Evolutionary conservation across 2,329 filamentous ascomycete species (phyloP), one percentile per base, ranked within the genome.

Genomic region (Colletotrichum spaethianum): DNA sequence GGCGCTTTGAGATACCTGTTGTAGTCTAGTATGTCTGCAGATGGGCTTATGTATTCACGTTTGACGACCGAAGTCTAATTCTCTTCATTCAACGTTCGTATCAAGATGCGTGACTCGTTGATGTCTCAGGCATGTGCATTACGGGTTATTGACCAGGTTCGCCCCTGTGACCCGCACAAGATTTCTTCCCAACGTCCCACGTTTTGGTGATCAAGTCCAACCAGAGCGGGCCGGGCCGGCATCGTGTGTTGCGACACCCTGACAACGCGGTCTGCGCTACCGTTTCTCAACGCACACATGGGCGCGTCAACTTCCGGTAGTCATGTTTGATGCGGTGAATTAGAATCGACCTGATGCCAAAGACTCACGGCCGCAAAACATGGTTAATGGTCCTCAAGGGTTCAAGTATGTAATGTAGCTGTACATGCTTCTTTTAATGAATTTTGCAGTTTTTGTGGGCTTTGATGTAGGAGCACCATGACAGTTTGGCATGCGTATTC

Each of bases 11-110:
- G 40, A 68, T 31, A 31, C 7, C 31, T 48, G 31, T 33, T 52
- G 50, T 69, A 50, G 61, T 42, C 60, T 65, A 52, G 53, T 40
- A 46, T 46, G 14, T 50, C 31, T 57, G 42, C 50, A 44, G 52
- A 59, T 57, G 59, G 33, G 60, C 7, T 36, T 11, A 69, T 56
- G 20, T 50, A 59, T 42, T 50, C 46, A 42, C n/a, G 42, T 64
- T 36, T 57, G 36, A 60, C 11, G 28, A 28, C 23, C 16, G 26
- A 16, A 26, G 1, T 14, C 2, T 26, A 4, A 9, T 20, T 14
- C 16, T 14, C 18, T n/a, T 23, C 8, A 44, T n/a, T 16, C 48
- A 31, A 8, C 7, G 9, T 9, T n/a, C 8, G 33, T 2, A 38
- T 3, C 33, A 38, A 16, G 23, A 28, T 8, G 48, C 12, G 23